Percentiles rank a stretch among this genome's conserved stretches.
Conservation (phyloP, 805 yeast genomes). For the Starmerella bacillaris region DNA sequence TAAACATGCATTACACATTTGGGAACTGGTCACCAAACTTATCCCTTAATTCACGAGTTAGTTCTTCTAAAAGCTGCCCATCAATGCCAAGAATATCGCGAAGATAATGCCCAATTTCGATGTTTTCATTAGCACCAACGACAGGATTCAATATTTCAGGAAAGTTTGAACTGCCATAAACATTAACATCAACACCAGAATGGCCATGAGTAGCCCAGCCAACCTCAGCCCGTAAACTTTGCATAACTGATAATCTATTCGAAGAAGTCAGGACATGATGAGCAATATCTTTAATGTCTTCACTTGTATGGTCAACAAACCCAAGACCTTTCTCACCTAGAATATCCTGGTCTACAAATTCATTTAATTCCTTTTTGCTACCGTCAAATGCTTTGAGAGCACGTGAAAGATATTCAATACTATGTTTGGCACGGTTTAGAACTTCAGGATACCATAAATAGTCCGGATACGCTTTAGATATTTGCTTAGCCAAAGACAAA, state of each 20-base stretch:
- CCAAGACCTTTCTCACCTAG: constrained; percentile 47
- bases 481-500: constrained; percentile 67
- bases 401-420: constrained; percentile 50
- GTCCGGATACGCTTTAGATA: constrained; percentile 53
- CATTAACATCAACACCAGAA: constrained; percentile 87
- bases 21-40: neutral
- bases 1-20: no score
- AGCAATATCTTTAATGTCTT: constrained; percentile 35
- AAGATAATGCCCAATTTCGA: constrained; percentile 64
- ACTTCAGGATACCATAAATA: constrained; percentile 77
- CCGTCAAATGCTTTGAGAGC: constrained; percentile 27
- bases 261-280: constrained; percentile 22
- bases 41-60: constrained; percentile 14
- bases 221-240: constrained; percentile 64
- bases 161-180: constrained; percentile 47
- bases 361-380: constrained; percentile 20
- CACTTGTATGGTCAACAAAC: constrained; percentile 34
- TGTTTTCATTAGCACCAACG: constrained; percentile 69
- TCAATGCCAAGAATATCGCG: constrained; percentile 29
- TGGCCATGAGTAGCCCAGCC: constrained; percentile 98
- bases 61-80: constrained; percentile 10
- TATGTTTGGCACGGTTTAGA: constrained; percentile 47
- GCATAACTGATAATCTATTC: constrained; percentile 46
- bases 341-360: constrained; percentile 36
- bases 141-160: constrained; percentile 18